A percentile compares a stretch with the other conserved stretches of the same genome.
These are phyloP conservation scores for Persicaria tinctoria DNA, from an alignment of 148 eudicot genomes.

Conservation along the genomic window DNA sequence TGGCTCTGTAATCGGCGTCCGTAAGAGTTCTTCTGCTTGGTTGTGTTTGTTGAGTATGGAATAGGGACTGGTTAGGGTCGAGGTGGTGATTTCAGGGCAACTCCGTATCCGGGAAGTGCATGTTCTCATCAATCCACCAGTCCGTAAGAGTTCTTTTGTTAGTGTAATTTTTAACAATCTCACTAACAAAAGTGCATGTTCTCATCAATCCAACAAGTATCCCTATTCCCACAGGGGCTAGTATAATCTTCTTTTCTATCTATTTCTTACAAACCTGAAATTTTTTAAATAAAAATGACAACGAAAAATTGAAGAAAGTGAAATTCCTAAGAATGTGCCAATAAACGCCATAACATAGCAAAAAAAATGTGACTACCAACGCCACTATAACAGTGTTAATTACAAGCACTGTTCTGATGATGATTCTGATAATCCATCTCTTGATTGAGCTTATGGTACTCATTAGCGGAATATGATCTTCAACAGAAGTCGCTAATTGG, in stretches of 20 bases:
- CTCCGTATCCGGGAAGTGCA: too few species aligned
- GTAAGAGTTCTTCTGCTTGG: too few species aligned
- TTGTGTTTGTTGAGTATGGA: too few species aligned
- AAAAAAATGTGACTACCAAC: constrained; percentile 25
- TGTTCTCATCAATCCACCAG: too few species aligned
- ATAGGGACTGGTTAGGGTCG: too few species aligned
- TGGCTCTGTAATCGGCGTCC: too few species aligned
- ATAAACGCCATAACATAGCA: constrained; percentile 27
- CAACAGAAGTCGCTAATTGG: constrained; percentile 19
- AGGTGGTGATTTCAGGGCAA: too few species aligned
- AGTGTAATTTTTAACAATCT: background rate
- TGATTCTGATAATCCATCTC: constrained; percentile 11
- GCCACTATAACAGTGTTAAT: constrained; percentile 31
- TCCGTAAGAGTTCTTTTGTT: too few species aligned
- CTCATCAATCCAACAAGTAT: constrained; percentile 14
- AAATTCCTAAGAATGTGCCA: constrained; percentile 28
- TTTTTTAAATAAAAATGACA: constrained; percentile 38
- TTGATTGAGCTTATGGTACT: background rate
- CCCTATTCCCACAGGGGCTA: constrained; percentile 16
- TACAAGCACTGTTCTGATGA: constrained; percentile 29
- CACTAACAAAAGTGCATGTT: constrained; percentile 17
- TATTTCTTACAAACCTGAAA: background rate
- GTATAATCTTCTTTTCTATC: constrained; percentile 11
- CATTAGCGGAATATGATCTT: constrained; percentile 13
- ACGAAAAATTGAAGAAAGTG: constrained; percentile 27